Evolutionary conservation across 306 rosid species (phyloP).

Genomic region (Vicia sativa): DNA sequence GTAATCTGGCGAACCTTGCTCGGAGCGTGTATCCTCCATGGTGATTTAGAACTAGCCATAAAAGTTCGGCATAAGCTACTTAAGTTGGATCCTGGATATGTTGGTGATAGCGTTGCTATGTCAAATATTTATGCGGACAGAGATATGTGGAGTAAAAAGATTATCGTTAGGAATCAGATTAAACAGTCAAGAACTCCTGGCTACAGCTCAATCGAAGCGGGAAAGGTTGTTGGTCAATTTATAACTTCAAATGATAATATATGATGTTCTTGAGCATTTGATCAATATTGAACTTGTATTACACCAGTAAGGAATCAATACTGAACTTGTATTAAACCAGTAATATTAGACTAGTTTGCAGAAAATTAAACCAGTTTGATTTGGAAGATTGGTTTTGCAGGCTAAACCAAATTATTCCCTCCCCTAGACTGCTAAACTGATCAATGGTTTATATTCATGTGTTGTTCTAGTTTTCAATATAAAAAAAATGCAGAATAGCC

Average conservation of each 20-base stretch:
- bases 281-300: background rate
- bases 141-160: conserved; percentile 63
- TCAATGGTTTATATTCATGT: too few species aligned
- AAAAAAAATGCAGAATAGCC: too few species aligned
- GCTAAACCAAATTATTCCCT: too few species aligned
- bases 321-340: too few species aligned
- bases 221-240: conserved; percentile 42
- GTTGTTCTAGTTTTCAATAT: too few species aligned
- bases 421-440: too few species aligned
- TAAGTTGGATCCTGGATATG: conserved; percentile 53
- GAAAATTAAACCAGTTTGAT: too few species aligned
- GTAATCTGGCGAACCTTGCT: conserved; percentile 64
- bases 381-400: too few species aligned
- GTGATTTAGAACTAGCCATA: conserved; percentile 52
- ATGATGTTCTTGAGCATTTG: conserved; percentile 43
- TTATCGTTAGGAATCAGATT: conserved; percentile 49
- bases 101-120: conserved; percentile 60
- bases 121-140: conserved; percentile 64
- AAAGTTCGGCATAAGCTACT: conserved; percentile 48
- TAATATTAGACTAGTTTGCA: too few species aligned
- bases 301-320: too few species aligned
- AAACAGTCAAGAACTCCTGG: conserved; percentile 51
- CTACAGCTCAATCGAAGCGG: conserved; percentile 57
- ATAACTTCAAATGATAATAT: conserved; percentile 35
- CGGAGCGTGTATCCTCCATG: conserved; percentile 57